Conservation (phyloP, 1,284 basidiomycete genomes). For the Sporisorium reilianum region DNA sequence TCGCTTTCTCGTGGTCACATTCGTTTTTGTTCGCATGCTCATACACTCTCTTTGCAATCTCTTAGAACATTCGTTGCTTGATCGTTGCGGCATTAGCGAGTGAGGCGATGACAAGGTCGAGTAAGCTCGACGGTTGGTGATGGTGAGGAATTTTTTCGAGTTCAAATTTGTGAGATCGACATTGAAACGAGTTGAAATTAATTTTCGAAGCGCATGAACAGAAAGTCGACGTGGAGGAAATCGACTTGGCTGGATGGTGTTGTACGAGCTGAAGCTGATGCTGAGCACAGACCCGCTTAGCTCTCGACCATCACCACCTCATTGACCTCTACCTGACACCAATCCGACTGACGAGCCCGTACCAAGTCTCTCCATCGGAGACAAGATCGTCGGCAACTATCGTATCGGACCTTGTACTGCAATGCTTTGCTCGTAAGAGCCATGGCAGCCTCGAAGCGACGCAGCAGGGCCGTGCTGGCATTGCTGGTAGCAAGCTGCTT, state of each 20-base stretch:
- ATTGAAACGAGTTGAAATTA: background rate
- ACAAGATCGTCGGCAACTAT: too few species aligned
- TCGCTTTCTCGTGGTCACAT: background rate
- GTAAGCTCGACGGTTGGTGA: background rate
- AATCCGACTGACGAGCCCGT: background rate
- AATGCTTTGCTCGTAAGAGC: background rate
- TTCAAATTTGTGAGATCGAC: conserved; percentile 1
- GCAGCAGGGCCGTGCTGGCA: conserved; percentile 23
- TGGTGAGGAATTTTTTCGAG: background rate
- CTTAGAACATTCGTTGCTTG: background rate
- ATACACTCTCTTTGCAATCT: conserved; percentile 3
- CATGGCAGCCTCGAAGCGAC: conserved; percentile 24
- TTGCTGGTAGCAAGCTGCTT: conserved; percentile 26
- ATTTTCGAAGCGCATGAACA: background rate
- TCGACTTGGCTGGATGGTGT: too few species aligned
- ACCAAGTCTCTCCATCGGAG: too few species aligned
- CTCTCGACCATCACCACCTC: background rate
- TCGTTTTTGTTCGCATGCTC: conserved; percentile 2
- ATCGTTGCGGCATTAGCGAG: background rate
- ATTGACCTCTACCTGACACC: background rate
- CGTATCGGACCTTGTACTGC: background rate
- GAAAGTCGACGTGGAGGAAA: conserved; percentile 7
- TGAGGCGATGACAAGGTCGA: background rate
- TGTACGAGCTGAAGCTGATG: too few species aligned
- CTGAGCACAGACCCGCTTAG: conserved; percentile 5